Evolutionary conservation across 2,329 filamentous ascomycete species (phyloP).

Genomic region (Capronia coronata): DNA sequence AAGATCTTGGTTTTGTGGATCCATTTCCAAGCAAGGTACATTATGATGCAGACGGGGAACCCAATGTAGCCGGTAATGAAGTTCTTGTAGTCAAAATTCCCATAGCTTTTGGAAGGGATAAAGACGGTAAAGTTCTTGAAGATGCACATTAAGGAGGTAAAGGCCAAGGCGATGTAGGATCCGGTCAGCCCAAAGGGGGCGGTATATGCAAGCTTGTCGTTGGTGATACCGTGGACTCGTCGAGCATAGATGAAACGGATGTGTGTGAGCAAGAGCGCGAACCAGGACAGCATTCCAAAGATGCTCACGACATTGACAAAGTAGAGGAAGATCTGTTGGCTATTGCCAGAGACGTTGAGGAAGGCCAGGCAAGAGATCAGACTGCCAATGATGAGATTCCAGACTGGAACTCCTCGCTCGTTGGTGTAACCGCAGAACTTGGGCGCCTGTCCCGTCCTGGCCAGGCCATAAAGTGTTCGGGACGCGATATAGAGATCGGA

Average conservation of each 20-base stretch:
- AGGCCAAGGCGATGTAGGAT: too few species aligned
- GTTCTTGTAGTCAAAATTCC: too few species aligned
- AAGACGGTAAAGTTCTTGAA: too few species aligned
- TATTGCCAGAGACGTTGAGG: constrained; percentile 57
- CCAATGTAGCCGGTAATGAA: too few species aligned
- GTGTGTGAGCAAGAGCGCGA: constrained; percentile 61
- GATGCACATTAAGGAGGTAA: too few species aligned
- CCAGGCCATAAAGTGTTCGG: constrained; percentile 52
- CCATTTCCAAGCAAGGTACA: too few species aligned
- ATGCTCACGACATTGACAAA: constrained; percentile 32
- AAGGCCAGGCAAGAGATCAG: constrained; percentile 63
- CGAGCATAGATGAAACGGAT: constrained; percentile 63
- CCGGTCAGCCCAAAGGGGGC: not conserved
- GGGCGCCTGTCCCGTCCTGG: constrained; percentile 51
- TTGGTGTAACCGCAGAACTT: constrained; percentile 43
- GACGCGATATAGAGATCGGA: constrained; percentile 55
- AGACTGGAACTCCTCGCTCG: constrained; percentile 59
- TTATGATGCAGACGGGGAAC: too few species aligned
- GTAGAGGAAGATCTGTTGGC: constrained; percentile 54
- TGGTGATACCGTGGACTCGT: constrained; percentile 59
- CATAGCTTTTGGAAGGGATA: too few species aligned
- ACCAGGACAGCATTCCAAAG: constrained; percentile 31
- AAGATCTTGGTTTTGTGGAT: too few species aligned
- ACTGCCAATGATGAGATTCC: constrained; percentile 52
- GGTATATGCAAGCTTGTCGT: constrained; percentile 27